Percentiles rank a stretch among this genome's conserved stretches.
Evolutionary conservation across 2,329 filamentous ascomycete species (phyloP).

Genomic region (Phoma sp.): DNA sequence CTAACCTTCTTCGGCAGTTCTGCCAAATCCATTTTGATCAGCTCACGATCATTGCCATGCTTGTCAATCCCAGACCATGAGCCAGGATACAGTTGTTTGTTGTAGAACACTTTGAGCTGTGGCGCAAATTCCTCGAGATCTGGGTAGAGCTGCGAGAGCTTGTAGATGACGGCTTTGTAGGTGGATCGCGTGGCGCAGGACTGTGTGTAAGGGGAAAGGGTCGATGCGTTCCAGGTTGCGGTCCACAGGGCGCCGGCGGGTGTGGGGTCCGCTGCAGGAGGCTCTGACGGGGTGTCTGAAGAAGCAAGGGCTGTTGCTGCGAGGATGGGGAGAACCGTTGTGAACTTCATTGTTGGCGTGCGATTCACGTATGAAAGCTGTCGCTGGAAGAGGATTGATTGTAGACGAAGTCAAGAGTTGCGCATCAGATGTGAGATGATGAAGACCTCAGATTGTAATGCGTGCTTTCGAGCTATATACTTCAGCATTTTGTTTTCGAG

Average conservation of each 20-base stretch:
- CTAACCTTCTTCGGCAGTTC: constrained; percentile 51
- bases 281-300: constrained; percentile 14
- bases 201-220: constrained; percentile 30
- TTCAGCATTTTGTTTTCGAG: neutral
- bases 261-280: constrained; percentile 25
- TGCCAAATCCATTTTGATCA: constrained; percentile 56
- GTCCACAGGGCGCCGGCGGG: constrained; percentile 42
- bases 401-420: no score
- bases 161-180: constrained; percentile 39
- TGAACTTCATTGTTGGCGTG: constrained; percentile 27
- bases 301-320: constrained; percentile 22
- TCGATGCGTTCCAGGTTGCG: constrained; percentile 32
- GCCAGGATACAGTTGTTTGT: constrained; percentile 54
- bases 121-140: constrained; percentile 39
- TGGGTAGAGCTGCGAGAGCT: constrained; percentile 41
- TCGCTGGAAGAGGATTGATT: no score
- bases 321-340: constrained; percentile 31
- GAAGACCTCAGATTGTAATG: no score
- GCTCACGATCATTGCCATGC: constrained; percentile 57
- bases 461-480: neutral
- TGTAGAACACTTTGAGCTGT: constrained; percentile 47
- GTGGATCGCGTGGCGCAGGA: constrained; percentile 27
- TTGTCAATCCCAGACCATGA: constrained; percentile 60
- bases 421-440: no score
- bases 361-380: neutral